Percentiles rank a stretch among this genome's conserved stretches.
Conservation (phyloP, 2,329 filamentous ascomycete genomes). For the Colletotrichum zoysiae region DNA sequence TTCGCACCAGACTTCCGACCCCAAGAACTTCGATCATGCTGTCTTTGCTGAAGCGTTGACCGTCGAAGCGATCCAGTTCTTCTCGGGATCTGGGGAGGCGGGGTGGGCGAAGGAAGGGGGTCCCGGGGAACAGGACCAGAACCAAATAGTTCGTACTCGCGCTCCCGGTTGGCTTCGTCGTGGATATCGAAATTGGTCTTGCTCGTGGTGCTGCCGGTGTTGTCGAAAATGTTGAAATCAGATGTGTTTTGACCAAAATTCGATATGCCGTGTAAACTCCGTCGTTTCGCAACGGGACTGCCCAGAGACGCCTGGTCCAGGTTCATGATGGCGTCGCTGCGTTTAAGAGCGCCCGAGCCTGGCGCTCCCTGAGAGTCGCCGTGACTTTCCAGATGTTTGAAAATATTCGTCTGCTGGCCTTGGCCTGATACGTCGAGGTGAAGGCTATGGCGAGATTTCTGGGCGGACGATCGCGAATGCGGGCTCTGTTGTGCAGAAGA, state of each 20-base stretch:
- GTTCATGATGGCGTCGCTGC: conserved; percentile 91
- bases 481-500: conserved; percentile 55
- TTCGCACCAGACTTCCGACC: conserved; percentile 70
- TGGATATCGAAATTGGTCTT: conserved; percentile 60
- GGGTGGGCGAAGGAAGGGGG: conserved; percentile 57
- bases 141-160: conserved; percentile 67
- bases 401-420: conserved; percentile 60
- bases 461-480: conserved; percentile 57
- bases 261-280: conserved; percentile 85
- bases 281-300: conserved; percentile 90
- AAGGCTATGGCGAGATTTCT: conserved; percentile 68
- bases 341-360: conserved; percentile 86
- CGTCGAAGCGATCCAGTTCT: conserved; percentile 83
- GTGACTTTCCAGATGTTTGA: conserved; percentile 64
- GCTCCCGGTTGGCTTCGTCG: conserved; percentile 58
- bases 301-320: conserved; percentile 82
- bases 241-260: conserved; percentile 65
- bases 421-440: conserved; percentile 69
- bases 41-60: conserved; percentile 88
- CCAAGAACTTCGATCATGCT: conserved; percentile 75
- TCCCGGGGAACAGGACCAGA: conserved; percentile 53
- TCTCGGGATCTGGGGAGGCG: conserved; percentile 70
- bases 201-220: conserved; percentile 57
- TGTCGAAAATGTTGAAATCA: conserved; percentile 83
- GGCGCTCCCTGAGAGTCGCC: conserved; percentile 59